A percentile compares a stretch with the other conserved stretches of the same genome.
phyloP scores from a whole-genome alignment of 108 stramenopile species.

The Cyclostephanos invisitatus region DNA sequence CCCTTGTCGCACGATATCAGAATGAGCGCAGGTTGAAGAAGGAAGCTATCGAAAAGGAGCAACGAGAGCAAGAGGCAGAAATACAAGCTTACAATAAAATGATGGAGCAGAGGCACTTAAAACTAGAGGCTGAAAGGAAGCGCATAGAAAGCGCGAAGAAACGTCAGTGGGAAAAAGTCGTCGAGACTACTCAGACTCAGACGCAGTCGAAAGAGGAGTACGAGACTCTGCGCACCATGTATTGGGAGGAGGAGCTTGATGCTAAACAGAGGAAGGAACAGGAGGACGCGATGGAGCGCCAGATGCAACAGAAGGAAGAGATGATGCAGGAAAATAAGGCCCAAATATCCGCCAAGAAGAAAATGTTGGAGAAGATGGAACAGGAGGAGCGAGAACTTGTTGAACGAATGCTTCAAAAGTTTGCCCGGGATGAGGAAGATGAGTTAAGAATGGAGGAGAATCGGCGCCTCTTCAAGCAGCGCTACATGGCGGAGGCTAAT shows the following conservation, averaged over 20 bases:
- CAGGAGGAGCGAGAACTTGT: constrained; percentile 63
- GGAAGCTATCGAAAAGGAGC: constrained; percentile 42
- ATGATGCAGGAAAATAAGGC: constrained; percentile 57
- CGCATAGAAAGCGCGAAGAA: constrained; percentile 50
- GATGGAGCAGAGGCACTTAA: constrained; percentile 39
- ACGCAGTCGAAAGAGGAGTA: constrained; percentile 58
- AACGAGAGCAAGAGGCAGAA: constrained; percentile 51
- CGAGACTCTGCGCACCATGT: constrained; percentile 54
- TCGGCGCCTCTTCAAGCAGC: constrained; percentile 36
- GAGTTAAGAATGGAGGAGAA: constrained; percentile 47
- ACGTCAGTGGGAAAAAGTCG: constrained; percentile 50
- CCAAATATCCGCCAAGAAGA: constrained; percentile 52
- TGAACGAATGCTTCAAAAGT: constrained; percentile 60
- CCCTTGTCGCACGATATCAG: constrained; percentile 46
- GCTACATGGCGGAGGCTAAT: constrained; percentile 48
- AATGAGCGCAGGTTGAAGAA: constrained; percentile 42
- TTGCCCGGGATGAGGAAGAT: constrained; percentile 57
- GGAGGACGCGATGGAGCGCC: constrained; percentile 44
- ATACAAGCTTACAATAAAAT: constrained; percentile 59
- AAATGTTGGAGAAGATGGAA: constrained; percentile 60
- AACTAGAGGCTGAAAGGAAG: constrained; percentile 52
- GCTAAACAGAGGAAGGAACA: constrained; percentile 56
- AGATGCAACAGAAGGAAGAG: constrained; percentile 45
- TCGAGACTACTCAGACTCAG: constrained; percentile 52
- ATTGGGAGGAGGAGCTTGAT: constrained; percentile 74